These are phyloP conservation scores for Metarhizium anisopliae DNA, from an alignment of 2,329 filamentous ascomycete genomes.

Conservation along the genomic window DNA sequence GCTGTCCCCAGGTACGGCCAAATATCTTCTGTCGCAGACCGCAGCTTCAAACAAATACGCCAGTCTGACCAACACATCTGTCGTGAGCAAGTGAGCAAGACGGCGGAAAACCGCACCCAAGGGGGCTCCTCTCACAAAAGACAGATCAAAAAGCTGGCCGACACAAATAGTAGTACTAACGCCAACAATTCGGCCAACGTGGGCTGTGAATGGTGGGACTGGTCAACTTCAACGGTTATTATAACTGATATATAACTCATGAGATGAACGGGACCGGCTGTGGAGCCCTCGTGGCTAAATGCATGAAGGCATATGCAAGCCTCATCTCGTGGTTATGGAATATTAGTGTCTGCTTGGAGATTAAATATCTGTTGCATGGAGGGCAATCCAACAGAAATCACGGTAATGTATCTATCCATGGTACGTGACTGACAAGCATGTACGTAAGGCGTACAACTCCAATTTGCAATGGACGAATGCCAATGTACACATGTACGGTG, in stretches of 20 bases:
- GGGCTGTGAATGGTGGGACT: too few relatives aligned
- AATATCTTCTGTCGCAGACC: background rate
- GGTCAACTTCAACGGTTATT: too few relatives aligned
- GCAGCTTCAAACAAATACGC: background rate
- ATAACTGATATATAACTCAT: background rate
- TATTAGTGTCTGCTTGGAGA: background rate
- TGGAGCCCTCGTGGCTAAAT: background rate
- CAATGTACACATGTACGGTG: background rate
- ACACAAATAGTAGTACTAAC: background rate
- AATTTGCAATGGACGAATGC: background rate
- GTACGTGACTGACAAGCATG: too few relatives aligned
- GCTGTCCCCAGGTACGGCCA: too few relatives aligned
- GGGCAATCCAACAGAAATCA: background rate
- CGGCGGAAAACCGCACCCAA: too few relatives aligned
- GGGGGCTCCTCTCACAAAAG: too few relatives aligned
- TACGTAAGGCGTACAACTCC: background rate
- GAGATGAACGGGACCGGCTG: background rate
- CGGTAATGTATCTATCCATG: too few relatives aligned
- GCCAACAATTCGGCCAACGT: too few relatives aligned
- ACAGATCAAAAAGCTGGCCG: too few relatives aligned
- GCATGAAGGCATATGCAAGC: background rate
- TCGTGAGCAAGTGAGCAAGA: too few relatives aligned
- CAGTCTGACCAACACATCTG: background rate
- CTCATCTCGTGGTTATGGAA: background rate
- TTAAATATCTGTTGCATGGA: background rate